Conservation (phyloP, 805 yeast genomes). For the Candida sithepensis region DNA sequence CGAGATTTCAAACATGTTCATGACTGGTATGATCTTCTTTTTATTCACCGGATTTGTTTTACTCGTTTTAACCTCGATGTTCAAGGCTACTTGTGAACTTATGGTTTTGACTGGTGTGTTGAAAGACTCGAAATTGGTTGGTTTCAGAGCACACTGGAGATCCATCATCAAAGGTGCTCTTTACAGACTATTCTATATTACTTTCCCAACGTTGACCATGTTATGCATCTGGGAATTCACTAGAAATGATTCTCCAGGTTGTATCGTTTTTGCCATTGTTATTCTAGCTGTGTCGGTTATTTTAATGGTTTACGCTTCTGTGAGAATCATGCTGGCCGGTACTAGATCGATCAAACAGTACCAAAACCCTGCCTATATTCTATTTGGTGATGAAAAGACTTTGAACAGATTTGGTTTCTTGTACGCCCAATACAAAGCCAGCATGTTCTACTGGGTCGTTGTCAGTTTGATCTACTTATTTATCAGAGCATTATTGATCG, state of each 20-base stretch:
- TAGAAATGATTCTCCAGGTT: conserved; percentile 77
- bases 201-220: conserved; percentile 82
- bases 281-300: conserved; percentile 55
- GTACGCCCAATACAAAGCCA: conserved; percentile 88
- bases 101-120: conserved; percentile 54
- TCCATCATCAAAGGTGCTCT: conserved; percentile 84
- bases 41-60: conserved; percentile 68
- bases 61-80: conserved; percentile 51
- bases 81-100: conserved; percentile 68
- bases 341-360: conserved; percentile 64
- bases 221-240: conserved; percentile 89
- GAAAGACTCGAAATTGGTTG: conserved; percentile 62
- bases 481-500: conserved; percentile 77
- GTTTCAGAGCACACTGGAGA: conserved; percentile 80
- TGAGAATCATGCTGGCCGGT: conserved; percentile 73
- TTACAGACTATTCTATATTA: conserved; percentile 76
- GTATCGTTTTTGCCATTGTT: conserved; percentile 73
- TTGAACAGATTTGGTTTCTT: conserved; percentile 88
- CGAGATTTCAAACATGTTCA: conserved; percentile 80
- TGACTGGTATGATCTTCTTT: conserved; percentile 84
- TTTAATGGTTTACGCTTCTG: conserved; percentile 67
- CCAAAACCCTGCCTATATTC: conserved; percentile 87
- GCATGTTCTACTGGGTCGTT: conserved; percentile 76
- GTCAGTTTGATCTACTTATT: conserved; percentile 64
- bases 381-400: conserved; percentile 78